Percentiles rank a stretch among this genome's conserved stretches.
Conservation (phyloP, 176 grass and related monocot species). For the Triticum turgidum region DNA sequence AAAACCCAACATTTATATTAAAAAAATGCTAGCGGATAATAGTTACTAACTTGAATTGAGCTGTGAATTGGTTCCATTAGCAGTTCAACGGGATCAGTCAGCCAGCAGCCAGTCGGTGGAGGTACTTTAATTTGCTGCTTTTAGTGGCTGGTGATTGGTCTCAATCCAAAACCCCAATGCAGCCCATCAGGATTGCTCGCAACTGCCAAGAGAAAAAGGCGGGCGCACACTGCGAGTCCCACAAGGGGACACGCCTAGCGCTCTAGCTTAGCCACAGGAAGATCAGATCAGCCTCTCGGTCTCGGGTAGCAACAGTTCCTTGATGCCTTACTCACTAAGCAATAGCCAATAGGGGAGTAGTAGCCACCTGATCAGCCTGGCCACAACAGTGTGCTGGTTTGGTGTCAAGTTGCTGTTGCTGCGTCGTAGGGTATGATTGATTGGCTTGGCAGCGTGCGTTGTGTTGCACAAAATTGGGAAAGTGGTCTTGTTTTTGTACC, state of each 20-base stretch:
- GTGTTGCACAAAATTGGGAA: not conserved
- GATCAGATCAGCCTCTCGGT: not conserved
- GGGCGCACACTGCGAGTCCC: not conserved
- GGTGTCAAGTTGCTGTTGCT: not conserved
- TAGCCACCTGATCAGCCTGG: not conserved
- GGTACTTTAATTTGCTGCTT: not conserved
- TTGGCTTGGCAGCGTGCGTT: not conserved
- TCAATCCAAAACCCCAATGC: not conserved
- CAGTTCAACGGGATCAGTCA: not conserved
- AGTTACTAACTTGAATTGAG: no score
- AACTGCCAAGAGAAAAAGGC: not conserved
- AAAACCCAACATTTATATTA: no score
- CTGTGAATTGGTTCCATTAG: no score
- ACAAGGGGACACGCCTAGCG: not conserved
- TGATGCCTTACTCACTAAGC: constrained; percentile 36
- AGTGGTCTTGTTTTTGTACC: not conserved
- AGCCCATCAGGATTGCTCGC: not conserved
- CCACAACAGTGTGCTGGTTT: not conserved
- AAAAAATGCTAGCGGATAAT: no score
- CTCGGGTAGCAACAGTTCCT: not conserved
- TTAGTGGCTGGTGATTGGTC: constrained; percentile 5
- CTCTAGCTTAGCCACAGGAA: not conserved
- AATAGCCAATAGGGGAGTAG: constrained; percentile 19
- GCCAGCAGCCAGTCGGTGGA: constrained; percentile 20
- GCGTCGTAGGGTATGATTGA: not conserved